Evolutionary conservation across 192 early-diverging fungal species (phyloP).

Genomic region (Coemansia brasiliensis): DNA sequence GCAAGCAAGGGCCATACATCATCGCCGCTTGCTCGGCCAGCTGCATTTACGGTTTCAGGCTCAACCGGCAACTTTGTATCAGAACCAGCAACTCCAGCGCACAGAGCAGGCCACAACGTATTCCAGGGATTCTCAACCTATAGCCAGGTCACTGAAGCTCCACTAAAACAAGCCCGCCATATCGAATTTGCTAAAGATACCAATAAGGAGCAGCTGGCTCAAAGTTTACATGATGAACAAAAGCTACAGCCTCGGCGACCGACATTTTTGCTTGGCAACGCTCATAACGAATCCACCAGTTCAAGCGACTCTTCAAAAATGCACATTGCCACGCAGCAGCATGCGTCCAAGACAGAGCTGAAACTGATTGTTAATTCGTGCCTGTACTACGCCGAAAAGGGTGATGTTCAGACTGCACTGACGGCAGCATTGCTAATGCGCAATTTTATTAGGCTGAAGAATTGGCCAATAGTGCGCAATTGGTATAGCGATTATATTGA

Average conservation of each 20-base stretch:
- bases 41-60: constrained; percentile 15
- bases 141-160: not conserved
- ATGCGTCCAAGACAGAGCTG: constrained; percentile 40
- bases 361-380: constrained; percentile 39
- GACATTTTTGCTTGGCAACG: constrained; percentile 6
- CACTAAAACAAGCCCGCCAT: not conserved
- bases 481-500: constrained; percentile 49
- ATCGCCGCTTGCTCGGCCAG: constrained; percentile 22
- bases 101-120: not conserved
- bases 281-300: not conserved
- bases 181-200: not conserved
- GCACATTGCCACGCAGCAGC: constrained; percentile 12
- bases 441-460: constrained; percentile 33
- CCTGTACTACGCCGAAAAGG: constrained; percentile 45
- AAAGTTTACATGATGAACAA: not conserved
- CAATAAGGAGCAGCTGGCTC: not conserved
- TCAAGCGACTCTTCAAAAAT: not conserved
- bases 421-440: constrained; percentile 53
- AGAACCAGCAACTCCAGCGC: constrained; percentile 33
- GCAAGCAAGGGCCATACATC: constrained; percentile 13
- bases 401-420: constrained; percentile 53
- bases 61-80: constrained; percentile 20
- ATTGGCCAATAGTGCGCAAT: constrained; percentile 24
- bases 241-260: constrained; percentile 4
- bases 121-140: constrained; percentile 6